A percentile compares a stretch with the other conserved stretches of the same genome.
phyloP scores from a whole-genome alignment of 768 basidiomycete species.

The Kwoniella europaea region DNA sequence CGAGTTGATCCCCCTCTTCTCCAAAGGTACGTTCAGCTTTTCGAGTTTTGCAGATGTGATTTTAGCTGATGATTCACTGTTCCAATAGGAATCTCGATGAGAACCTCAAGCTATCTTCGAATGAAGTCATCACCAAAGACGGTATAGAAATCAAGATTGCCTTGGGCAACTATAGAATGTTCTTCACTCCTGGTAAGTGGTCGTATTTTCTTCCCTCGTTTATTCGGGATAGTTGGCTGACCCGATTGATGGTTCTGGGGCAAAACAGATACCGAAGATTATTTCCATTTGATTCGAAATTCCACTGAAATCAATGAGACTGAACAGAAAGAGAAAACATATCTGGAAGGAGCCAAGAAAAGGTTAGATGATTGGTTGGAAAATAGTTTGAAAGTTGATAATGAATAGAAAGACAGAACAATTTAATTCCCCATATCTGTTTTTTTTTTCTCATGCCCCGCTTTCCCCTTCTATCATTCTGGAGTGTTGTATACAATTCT shows the following conservation, averaged over 20 bases:
- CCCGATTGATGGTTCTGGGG: too few relatives aligned
- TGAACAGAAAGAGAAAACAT: constrained; percentile 17
- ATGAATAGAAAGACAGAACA: background rate
- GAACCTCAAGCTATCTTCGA: constrained; percentile 22
- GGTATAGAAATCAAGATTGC: constrained; percentile 56
- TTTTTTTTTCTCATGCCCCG: too few relatives aligned
- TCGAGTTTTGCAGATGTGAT: background rate
- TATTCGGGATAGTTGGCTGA: too few relatives aligned
- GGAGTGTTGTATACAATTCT: too few relatives aligned
- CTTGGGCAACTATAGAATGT: constrained; percentile 56
- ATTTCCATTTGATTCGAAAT: constrained; percentile 42
- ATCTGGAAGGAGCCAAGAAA: constrained; percentile 21
- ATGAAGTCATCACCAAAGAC: constrained; percentile 36
- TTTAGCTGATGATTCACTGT: background rate
- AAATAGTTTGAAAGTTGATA: constrained; percentile 4
- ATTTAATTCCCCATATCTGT: background rate
- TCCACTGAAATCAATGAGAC: constrained; percentile 23
- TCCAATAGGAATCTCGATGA: constrained; percentile 35
- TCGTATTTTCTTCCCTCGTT: too few relatives aligned
- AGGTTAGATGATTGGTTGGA: constrained; percentile 34
- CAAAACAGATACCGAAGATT: constrained; percentile 48
- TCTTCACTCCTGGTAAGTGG: constrained; percentile 55
- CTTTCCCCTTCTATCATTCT: too few relatives aligned
- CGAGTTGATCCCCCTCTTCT: constrained; percentile 60
- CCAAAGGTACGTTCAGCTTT: constrained; percentile 35